Evolutionary conservation across 208 protist genomes (phyloP).

Genomic region (Tetramitus jugosus): DNA sequence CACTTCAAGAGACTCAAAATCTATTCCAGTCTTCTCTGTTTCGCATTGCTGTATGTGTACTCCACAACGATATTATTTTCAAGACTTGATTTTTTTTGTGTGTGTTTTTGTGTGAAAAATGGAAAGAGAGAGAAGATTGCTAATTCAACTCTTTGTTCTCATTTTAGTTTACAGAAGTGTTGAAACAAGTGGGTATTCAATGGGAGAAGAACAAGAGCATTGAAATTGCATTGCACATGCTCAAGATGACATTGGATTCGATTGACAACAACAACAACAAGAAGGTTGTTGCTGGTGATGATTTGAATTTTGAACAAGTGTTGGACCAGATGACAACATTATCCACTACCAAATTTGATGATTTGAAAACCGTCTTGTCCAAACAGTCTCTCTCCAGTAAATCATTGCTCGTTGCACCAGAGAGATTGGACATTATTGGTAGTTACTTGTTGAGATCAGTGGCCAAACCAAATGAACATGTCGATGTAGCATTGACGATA

Average conservation of each 20-base stretch:
- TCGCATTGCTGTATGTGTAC: constrained; percentile 10
- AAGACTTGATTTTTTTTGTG: not conserved
- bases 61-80: too few species aligned
- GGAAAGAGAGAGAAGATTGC: not conserved
- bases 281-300: not conserved
- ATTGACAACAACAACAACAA: not conserved
- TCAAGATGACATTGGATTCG: not conserved
- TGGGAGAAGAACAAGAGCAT: constrained; percentile 4
- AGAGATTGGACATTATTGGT: constrained; percentile 1
- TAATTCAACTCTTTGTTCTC: not conserved
- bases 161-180: constrained; percentile 12
- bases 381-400: too few species aligned
- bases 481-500: not conserved
- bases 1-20: not conserved
- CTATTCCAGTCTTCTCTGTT: constrained; percentile 13
- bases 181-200: not conserved
- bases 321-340: not conserved
- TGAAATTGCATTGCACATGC: not conserved
- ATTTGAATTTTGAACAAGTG: not conserved
- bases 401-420: not conserved
- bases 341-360: not conserved
- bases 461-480: constrained; percentile 3
- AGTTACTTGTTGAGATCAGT: not conserved
- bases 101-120: not conserved
- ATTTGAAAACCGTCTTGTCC: not conserved